phyloP scores from a whole-genome alignment of 2,329 filamentous ascomycete species.

The Arthrinium puccinioides region DNA sequence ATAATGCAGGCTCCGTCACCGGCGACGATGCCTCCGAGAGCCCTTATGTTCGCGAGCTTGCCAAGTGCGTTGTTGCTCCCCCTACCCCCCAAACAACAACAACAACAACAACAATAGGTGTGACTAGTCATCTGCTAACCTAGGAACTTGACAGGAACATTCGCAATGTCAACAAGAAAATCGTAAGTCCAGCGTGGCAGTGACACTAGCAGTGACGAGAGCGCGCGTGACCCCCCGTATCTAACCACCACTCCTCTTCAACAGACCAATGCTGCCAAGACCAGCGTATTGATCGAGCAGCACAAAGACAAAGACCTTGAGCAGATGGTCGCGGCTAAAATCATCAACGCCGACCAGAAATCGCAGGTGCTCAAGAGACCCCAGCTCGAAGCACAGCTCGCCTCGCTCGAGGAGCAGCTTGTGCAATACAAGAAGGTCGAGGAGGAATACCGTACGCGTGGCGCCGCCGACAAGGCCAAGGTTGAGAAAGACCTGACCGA shows the following conservation, averaged over 20 bases:
- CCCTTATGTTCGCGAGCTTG: constrained; percentile 77
- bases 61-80: constrained; percentile 62
- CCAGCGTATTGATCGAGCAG: constrained; percentile 61
- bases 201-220: too few species aligned
- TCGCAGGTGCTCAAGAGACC: constrained; percentile 73
- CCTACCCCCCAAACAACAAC: too few species aligned
- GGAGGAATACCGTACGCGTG: constrained; percentile 58
- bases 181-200: constrained; percentile 67
- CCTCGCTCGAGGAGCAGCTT: constrained; percentile 67
- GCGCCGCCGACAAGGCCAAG: constrained; percentile 50
- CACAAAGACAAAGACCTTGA: constrained; percentile 66
- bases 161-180: constrained; percentile 89
- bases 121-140: constrained; percentile 8
- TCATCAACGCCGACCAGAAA: constrained; percentile 78
- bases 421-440: constrained; percentile 69
- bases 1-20: constrained; percentile 41
- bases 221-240: too few species aligned
- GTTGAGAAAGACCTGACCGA: constrained; percentile 50
- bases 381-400: constrained; percentile 58
- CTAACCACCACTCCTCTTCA: background rate
- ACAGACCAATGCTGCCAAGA: constrained; percentile 64
- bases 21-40: constrained; percentile 59
- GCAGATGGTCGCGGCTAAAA: constrained; percentile 60
- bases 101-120: too few species aligned
- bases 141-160: constrained; percentile 64